Percentiles rank a stretch among this genome's conserved stretches.
Conservation (phyloP, 1,139 yeast species). For the Blastobotrys niveus region DNA sequence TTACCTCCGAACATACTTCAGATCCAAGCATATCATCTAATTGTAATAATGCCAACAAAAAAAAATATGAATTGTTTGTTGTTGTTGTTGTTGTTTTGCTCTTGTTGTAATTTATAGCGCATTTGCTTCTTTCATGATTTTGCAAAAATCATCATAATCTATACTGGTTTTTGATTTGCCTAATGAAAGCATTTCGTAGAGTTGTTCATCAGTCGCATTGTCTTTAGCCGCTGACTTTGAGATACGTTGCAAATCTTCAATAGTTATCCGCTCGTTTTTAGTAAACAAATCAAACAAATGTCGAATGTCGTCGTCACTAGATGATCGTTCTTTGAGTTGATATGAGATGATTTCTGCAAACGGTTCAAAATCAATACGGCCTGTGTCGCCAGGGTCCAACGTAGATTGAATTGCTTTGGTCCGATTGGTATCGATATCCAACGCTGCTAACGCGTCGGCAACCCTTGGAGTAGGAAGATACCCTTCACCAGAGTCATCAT, state of each 20-base stretch:
- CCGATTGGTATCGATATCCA: constrained; percentile 22
- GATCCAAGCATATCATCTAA: constrained; percentile 86
- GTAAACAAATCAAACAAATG: constrained; percentile 28
- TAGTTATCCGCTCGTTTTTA: constrained; percentile 21
- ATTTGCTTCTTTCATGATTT: constrained; percentile 22
- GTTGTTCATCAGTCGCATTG: constrained; percentile 28
- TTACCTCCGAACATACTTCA: constrained; percentile 88
- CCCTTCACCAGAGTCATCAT: constrained; percentile 22
- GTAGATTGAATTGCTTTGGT: constrained; percentile 12
- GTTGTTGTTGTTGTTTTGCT: background rate
- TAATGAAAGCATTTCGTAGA: constrained; percentile 31
- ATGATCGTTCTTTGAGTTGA: constrained; percentile 11
- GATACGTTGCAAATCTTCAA: constrained; percentile 26
- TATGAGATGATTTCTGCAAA: constrained; percentile 22
- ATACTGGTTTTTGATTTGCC: constrained; percentile 23
- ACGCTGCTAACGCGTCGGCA: constrained; percentile 22
- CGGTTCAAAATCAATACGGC: constrained; percentile 28
- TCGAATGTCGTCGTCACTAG: constrained; percentile 13
- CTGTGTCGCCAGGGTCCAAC: constrained; percentile 26
- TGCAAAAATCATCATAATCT: constrained; percentile 20
- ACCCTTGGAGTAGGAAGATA: constrained; percentile 22
- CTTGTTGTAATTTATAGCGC: constrained; percentile 7
- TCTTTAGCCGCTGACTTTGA: constrained; percentile 29
- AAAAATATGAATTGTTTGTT: background rate
- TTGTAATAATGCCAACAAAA: background rate